Conservation (phyloP, 208 protist species). For the Entamoeba invadens region DNA sequence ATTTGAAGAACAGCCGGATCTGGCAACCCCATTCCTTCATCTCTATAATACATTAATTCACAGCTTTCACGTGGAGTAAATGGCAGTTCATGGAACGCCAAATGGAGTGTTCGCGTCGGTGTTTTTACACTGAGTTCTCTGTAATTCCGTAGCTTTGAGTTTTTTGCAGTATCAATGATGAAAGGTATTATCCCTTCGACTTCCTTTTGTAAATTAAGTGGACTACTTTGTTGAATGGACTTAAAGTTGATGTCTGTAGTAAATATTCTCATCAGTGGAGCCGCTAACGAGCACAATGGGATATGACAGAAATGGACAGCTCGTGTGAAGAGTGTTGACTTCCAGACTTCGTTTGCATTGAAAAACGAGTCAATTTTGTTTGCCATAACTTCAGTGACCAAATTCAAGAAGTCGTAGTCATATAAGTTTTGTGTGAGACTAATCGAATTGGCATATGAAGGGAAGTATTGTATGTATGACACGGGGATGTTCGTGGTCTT, state of each 20-base stretch:
- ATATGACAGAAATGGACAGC: background rate
- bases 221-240: background rate
- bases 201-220: background rate
- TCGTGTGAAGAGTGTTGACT: background rate
- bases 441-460: background rate
- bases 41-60: background rate
- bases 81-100: background rate
- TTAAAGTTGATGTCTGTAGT: background rate
- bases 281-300: background rate
- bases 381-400: background rate
- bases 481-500: background rate
- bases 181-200: background rate
- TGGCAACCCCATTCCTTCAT: background rate
- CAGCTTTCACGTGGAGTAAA: background rate
- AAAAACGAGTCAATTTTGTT: background rate
- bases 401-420: background rate
- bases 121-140: background rate
- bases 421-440: background rate
- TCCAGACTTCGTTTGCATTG: background rate
- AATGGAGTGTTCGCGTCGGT: background rate
- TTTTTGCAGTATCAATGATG: background rate
- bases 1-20: background rate
- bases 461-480: background rate
- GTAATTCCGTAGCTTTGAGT: background rate
- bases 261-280: background rate